Evolutionary conservation across 306 rosid genomes (phyloP), one percentile per base, ranked within the genome.

Genomic region (Casuarina cunninghamiana): DNA sequence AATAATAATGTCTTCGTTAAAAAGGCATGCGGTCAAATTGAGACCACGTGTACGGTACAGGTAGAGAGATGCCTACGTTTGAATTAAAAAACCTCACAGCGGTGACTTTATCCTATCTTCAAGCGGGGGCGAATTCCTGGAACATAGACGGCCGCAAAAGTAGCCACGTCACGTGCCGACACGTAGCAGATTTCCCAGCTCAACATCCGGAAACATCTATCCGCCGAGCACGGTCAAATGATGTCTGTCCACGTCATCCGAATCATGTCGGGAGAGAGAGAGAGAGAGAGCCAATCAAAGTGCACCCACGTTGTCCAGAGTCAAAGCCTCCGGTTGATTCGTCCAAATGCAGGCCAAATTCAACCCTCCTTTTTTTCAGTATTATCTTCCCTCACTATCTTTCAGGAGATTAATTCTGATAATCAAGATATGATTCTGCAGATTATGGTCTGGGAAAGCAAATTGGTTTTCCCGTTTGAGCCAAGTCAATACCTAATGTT

Each of bases 11-110:
- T 11, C 39, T 8, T 26, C 5, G 3, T 58, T 58, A 13, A 26
- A 58, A 26, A 58, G 65, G 15, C 1, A 3, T 10, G 5, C 0
- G 11, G 32, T 38, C 11, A 26, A 26, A 6, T 58, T 12, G 42
- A 73, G 49, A 38, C 79, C 82, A 77, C 78, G 73, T 46, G 67
- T 7, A 26, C 69, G 43, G 76, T 38, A 1, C 6, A 61, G 17
- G 35, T 68, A 57, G 12, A 41, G 49, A 38, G 70, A 76, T 53
- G 74, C 63, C 32, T 5, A 9, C 55, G 32, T 53, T 66, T 38
- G 11, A 13, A 12, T 37, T 60, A 26, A 10, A 35, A 11, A 61
- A 11, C 2, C 67, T 13, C 39, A 32, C 32, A 39, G 35, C 17
- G n/a, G n/a, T 35, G 44, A 62, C 68, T 42, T 5, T 62, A 62